Percentiles rank a stretch among this genome's conserved stretches.
Evolutionary conservation across 2,329 filamentous ascomycete genomes (phyloP).

Genomic region (Metarhizium guizhouense): DNA sequence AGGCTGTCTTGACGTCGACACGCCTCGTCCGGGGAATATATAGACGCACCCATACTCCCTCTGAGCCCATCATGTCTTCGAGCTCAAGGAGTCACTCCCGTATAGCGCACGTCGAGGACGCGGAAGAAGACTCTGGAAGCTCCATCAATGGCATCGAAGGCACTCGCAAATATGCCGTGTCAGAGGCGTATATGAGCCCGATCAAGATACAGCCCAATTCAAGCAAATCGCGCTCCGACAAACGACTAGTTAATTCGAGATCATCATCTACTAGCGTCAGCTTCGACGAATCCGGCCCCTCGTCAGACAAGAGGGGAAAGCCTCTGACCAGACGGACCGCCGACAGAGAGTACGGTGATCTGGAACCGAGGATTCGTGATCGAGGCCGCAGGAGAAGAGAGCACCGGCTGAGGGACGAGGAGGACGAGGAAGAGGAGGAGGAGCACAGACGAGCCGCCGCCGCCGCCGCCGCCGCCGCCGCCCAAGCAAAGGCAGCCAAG

Average conservation of each 20-base stretch:
- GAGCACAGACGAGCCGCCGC: constrained; percentile 6
- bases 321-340: constrained; percentile 11
- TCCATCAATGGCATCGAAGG: constrained; percentile 29
- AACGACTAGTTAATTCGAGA: constrained; percentile 21
- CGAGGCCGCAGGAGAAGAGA: constrained; percentile 21
- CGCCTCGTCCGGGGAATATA: background rate
- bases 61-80: constrained; percentile 30
- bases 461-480: constrained; percentile 7
- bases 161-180: constrained; percentile 37
- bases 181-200: constrained; percentile 31
- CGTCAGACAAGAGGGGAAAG: constrained; percentile 17
- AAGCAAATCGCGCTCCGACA: constrained; percentile 35
- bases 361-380: constrained; percentile 13
- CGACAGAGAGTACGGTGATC: constrained; percentile 13
- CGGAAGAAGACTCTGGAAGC: constrained; percentile 38
- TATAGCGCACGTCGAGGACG: constrained; percentile 40
- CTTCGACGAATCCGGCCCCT: constrained; percentile 35
- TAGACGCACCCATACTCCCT: constrained; percentile 3
- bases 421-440: constrained; percentile 14
- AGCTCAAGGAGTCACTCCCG: constrained; percentile 20
- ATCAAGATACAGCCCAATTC: constrained; percentile 43
- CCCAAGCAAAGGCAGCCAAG: background rate
- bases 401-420: constrained; percentile 13
- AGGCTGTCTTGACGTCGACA: constrained; percentile 1
- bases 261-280: constrained; percentile 25